Conservation (phyloP, 768 basidiomycete genomes). For the Macrocybe gigantea region DNA sequence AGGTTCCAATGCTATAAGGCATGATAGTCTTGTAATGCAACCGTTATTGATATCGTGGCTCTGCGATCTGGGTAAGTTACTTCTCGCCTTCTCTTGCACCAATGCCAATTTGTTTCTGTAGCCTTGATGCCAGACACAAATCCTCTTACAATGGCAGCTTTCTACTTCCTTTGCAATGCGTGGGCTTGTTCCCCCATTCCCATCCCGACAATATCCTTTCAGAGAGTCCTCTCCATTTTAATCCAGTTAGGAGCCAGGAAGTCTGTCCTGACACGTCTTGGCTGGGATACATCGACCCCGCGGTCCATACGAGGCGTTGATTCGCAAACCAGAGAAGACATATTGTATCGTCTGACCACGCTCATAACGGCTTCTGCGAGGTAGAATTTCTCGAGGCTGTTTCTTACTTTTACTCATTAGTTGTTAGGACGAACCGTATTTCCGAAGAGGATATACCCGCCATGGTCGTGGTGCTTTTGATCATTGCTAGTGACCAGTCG, state of each 20-base stretch:
- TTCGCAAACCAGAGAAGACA: conserved; percentile 17
- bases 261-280: conserved; percentile 25
- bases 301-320: conserved; percentile 4
- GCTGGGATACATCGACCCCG: conserved; percentile 16
- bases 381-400: conserved; percentile 27
- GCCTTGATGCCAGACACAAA: too few species aligned
- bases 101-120: too few species aligned
- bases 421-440: conserved; percentile 27
- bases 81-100: too few species aligned
- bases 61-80: too few species aligned
- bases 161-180: too few species aligned
- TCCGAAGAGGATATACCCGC: conserved; percentile 36
- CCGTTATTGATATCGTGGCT: too few species aligned
- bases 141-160: too few species aligned
- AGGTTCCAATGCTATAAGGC: too few species aligned
- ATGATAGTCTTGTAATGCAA: too few species aligned
- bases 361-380: conserved; percentile 36
- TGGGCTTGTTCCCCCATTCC: too few species aligned
- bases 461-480: conserved; percentile 41
- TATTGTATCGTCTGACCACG: conserved; percentile 34
- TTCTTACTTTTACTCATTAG: conserved; percentile 3
- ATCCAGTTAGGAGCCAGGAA: conserved; percentile 39
- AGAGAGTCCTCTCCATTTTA: conserved; percentile 28
- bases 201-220: too few species aligned
- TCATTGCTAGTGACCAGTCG: conserved; percentile 52